phyloP scores from a whole-genome alignment of 176 grass and related monocot species.

The barley (Hordeum vulgare) region DNA sequence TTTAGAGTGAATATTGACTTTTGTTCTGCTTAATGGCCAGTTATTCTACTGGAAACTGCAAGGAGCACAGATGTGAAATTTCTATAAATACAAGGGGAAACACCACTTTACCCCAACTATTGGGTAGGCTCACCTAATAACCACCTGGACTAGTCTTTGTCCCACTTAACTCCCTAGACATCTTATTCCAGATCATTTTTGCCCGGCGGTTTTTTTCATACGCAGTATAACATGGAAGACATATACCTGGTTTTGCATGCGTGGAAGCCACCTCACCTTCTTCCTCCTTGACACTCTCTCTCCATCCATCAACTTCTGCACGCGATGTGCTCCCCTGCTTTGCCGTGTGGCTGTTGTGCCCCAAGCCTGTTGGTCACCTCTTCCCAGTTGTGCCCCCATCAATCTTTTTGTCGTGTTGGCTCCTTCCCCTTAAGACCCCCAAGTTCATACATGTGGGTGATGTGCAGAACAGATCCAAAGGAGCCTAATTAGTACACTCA shows the following conservation, averaged over 20 bases:
- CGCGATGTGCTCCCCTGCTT: neutral
- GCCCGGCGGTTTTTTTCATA: neutral
- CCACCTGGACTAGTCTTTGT: neutral
- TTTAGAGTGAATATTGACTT: neutral
- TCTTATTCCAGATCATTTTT: neutral
- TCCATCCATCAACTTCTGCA: neutral
- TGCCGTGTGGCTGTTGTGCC: neutral
- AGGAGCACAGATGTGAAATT: neutral
- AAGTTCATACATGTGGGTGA: neutral
- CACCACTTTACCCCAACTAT: neutral
- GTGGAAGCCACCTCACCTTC: neutral
- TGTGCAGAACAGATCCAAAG: neutral
- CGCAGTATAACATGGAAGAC: neutral
- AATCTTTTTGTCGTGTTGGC: neutral
- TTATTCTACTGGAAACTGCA: neutral
- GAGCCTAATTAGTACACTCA: neutral
- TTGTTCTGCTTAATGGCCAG: neutral
- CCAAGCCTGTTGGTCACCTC: neutral
- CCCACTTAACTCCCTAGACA: neutral
- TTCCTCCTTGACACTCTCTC: neutral
- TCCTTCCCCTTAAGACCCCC: neutral
- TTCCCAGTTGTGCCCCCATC: neutral
- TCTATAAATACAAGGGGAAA: neutral
- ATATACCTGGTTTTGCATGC: neutral
- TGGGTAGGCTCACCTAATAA: neutral